Evolutionary conservation across 345 rosid species (phyloP).

Genomic region (Eucalyptus virginea): DNA sequence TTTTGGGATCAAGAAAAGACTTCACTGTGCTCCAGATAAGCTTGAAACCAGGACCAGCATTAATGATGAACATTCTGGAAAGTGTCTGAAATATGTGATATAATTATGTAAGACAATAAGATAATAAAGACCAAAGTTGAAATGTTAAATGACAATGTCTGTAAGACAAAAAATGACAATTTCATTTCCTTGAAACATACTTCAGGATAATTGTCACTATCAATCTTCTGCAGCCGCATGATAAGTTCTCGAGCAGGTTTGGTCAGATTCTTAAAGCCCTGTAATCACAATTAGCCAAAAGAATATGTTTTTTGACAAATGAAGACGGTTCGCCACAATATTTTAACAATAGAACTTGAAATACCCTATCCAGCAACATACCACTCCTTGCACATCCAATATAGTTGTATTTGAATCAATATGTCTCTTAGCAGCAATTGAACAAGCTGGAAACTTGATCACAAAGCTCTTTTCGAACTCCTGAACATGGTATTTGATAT

Average conservation of each 20-base stretch:
- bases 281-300: not conserved
- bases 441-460: slow-evolving; percentile 83
- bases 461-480: slow-evolving; percentile 82
- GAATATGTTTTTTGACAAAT: not conserved
- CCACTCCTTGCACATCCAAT: slow-evolving; percentile 95
- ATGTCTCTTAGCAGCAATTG: slow-evolving; percentile 82
- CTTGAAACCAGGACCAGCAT: slow-evolving; percentile 90
- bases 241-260: slow-evolving; percentile 83
- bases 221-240: slow-evolving; percentile 78
- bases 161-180: not conserved
- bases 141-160: not conserved
- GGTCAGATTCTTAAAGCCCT: slow-evolving; percentile 74
- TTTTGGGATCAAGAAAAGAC: slow-evolving; percentile 83
- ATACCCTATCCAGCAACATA: slow-evolving; percentile 1
- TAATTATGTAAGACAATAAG: not conserved
- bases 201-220: slow-evolving; percentile 91
- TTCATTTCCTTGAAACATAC: slow-evolving; percentile 15
- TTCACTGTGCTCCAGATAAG: slow-evolving; percentile 61
- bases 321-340: not conserved
- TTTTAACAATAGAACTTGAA: not conserved
- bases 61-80: slow-evolving; percentile 72
- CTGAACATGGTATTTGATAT: slow-evolving; percentile 74
- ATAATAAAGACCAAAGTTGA: not conserved
- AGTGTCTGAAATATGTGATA: slow-evolving; percentile 48
- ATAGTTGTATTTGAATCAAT: slow-evolving; percentile 88